phyloP scores from a whole-genome alignment of 2,329 filamentous ascomycete genomes.

The Fusarium heterosporum region DNA sequence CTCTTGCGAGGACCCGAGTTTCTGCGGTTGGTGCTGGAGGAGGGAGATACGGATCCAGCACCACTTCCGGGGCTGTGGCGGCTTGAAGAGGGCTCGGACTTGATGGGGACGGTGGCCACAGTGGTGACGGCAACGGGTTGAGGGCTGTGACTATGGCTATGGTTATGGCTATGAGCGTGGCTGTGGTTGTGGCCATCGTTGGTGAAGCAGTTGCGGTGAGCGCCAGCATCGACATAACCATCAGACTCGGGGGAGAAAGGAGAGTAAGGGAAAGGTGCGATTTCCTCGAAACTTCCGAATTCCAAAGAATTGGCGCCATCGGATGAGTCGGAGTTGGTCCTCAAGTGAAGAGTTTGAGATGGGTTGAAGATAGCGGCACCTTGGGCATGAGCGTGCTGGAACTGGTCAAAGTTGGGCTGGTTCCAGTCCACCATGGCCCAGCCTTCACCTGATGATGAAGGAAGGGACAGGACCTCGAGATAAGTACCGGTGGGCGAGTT shows the following conservation, averaged over 20 bases:
- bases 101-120: constrained; percentile 77
- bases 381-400: constrained; percentile 61
- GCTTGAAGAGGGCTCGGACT: constrained; percentile 63
- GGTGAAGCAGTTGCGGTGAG: constrained; percentile 72
- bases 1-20: constrained; percentile 80
- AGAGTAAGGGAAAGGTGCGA: constrained; percentile 75
- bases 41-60: constrained; percentile 69
- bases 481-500: constrained; percentile 67
- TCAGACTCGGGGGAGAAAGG: constrained; percentile 89
- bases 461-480: constrained; percentile 85
- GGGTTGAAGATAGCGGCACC: constrained; percentile 88
- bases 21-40: constrained; percentile 71
- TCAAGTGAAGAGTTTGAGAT: constrained; percentile 87
- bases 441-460: constrained; percentile 84
- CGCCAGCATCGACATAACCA: constrained; percentile 71
- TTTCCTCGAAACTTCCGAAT: constrained; percentile 85
- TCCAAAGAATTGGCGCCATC: constrained; percentile 75
- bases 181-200: constrained; percentile 65
- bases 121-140: constrained; percentile 74
- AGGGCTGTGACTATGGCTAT: constrained; percentile 46
- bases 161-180: constrained; percentile 36
- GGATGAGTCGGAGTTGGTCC: constrained; percentile 87
- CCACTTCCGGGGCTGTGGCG: constrained; percentile 71
- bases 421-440: constrained; percentile 86
- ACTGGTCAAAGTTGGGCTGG: constrained; percentile 74